A percentile compares a stretch with the other conserved stretches of the same genome.
Evolutionary conservation across 768 basidiomycete genomes (phyloP).

Genomic region (Mycena alexandri): DNA sequence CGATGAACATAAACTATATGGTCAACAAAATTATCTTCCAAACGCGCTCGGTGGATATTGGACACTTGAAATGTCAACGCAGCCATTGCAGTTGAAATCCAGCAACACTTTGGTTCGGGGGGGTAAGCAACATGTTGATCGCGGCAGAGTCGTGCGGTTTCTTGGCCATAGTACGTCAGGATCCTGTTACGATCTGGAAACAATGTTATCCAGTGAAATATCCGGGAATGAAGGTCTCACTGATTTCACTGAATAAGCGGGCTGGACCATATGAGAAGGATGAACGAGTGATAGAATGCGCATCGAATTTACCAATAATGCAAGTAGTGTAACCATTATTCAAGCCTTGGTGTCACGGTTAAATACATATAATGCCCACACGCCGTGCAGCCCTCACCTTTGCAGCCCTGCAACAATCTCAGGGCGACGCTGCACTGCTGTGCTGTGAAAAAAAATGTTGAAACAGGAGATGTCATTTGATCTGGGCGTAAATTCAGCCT

Average conservation of each 20-base stretch:
- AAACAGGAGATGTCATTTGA: conserved; percentile 68
- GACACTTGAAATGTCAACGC: conserved; percentile 61
- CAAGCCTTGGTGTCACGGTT: conserved; percentile 38
- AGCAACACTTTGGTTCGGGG: conserved; percentile 47
- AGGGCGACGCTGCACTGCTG: conserved; percentile 61
- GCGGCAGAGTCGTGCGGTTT: conserved; percentile 63
- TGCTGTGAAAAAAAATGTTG: conserved; percentile 69
- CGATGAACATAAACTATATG: conserved; percentile 65
- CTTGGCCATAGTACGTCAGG: conserved; percentile 68
- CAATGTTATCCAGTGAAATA: not conserved
- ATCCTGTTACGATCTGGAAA: conserved; percentile 62
- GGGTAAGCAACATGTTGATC: conserved; percentile 61
- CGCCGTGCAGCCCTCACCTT: conserved; percentile 43
- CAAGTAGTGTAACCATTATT: conserved; percentile 59
- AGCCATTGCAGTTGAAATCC: conserved; percentile 52
- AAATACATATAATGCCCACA: not conserved
- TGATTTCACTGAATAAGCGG: conserved; percentile 61
- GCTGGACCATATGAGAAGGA: conserved; percentile 45
- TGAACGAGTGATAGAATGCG: not conserved
- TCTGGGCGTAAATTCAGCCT: conserved; percentile 49
- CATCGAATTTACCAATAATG: conserved; percentile 51
- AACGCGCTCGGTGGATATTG: conserved; percentile 49
- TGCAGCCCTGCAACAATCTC: conserved; percentile 56
- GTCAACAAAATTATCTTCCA: conserved; percentile 68
- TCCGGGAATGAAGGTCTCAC: conserved; percentile 46